phyloP scores from a whole-genome alignment of 768 basidiomycete genomes.

The Auriculariales sp. region DNA sequence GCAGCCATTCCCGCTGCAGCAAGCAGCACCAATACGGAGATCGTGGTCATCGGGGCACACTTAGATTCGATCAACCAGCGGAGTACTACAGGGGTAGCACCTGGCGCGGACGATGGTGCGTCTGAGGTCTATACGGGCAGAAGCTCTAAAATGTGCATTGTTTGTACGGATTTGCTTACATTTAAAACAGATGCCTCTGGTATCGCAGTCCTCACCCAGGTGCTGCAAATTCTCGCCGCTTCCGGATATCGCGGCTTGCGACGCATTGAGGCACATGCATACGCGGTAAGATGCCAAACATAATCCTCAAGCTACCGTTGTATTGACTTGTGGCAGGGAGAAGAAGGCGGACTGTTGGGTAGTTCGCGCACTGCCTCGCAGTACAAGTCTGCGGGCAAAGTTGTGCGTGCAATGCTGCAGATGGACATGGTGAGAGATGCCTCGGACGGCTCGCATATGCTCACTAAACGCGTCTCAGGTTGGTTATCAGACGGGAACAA shows the following conservation, averaged over 20 bases:
- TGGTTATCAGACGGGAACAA: background rate
- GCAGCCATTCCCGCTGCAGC: background rate
- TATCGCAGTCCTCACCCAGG: background rate
- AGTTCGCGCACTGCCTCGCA: constrained; percentile 43
- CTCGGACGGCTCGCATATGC: background rate
- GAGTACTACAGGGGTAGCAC: background rate
- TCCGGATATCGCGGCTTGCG: background rate
- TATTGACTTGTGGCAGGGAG: background rate
- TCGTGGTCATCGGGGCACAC: constrained; percentile 3
- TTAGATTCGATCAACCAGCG: constrained; percentile 2
- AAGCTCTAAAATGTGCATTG: too few species aligned
- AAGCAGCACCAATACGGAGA: background rate
- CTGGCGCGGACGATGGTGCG: constrained; percentile 3
- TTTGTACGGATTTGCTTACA: too few species aligned
- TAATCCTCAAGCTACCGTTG: too few species aligned
- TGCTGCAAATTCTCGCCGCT: constrained; percentile 1
- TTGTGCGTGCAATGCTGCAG: constrained; percentile 36
- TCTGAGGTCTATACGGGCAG: too few species aligned
- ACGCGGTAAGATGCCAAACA: too few species aligned
- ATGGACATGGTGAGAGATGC: constrained; percentile 13
- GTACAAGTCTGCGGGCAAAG: constrained; percentile 29
- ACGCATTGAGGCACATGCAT: constrained; percentile 3
- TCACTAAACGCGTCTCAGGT: background rate
- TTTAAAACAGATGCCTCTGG: constrained; percentile 2
- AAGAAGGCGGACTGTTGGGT: constrained; percentile 58